phyloP scores from a whole-genome alignment of 139 green algal species.

The Gonium pectorale region DNA sequence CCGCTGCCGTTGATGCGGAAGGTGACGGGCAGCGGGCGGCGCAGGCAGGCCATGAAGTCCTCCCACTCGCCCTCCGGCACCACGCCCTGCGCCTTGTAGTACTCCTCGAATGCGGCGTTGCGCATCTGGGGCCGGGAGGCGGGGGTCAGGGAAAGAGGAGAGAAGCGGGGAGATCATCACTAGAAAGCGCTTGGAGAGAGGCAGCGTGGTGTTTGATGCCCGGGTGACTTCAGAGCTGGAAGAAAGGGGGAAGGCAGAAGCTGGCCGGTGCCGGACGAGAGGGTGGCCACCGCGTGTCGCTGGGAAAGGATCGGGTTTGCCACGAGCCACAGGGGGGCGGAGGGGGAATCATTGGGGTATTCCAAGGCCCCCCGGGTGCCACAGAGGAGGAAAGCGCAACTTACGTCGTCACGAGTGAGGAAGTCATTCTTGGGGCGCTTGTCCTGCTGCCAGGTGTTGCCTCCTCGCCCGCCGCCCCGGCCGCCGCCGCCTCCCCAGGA shows the following conservation, averaged over 20 bases:
- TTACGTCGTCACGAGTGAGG: slow-evolving; percentile 11
- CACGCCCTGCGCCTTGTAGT: slow-evolving; percentile 80
- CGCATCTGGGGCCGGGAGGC: slow-evolving; percentile 15
- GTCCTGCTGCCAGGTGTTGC: slow-evolving; percentile 24
- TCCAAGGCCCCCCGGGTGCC: no score
- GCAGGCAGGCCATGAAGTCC: slow-evolving; percentile 84
- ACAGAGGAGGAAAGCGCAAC: no score
- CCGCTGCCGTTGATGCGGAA: slow-evolving; percentile 98
- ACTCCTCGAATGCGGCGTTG: slow-evolving; percentile 79
- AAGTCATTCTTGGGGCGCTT: slow-evolving; percentile 17
- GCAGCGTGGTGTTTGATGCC: no score
- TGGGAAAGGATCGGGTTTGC: no score
- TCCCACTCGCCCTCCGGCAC: slow-evolving; percentile 90
- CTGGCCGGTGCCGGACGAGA: no score
- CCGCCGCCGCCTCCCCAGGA: slow-evolving; percentile 27
- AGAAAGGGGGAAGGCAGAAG: no score
- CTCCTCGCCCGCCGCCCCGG: slow-evolving; percentile 23
- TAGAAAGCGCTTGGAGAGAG: no score
- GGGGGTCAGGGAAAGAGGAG: background rate
- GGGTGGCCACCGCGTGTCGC: no score
- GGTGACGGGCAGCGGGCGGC: slow-evolving; percentile 88
- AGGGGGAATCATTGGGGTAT: no score
- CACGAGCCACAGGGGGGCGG: no score
- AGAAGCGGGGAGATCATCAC: background rate
- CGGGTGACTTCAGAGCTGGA: no score